A percentile compares a stretch with the other conserved stretches of the same genome.
Evolutionary conservation across 345 rosid genomes (phyloP).

Genomic region (Gossypium australe): DNA sequence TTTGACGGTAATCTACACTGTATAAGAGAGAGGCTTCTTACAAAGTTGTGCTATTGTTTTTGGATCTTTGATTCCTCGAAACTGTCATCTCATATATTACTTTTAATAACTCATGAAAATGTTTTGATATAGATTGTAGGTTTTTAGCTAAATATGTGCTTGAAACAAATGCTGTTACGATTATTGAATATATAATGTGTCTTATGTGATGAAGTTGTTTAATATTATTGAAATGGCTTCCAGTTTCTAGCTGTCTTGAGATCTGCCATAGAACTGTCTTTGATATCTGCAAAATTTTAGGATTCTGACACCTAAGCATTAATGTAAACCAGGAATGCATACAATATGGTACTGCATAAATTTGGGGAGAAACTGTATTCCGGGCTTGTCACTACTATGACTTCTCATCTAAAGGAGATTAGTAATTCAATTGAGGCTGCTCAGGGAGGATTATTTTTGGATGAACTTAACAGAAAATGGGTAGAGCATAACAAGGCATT

Average conservation of each 20-base stretch:
- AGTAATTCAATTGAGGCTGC: constrained; percentile 53
- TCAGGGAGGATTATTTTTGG: constrained; percentile 61
- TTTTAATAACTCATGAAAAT: background rate
- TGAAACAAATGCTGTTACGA: background rate
- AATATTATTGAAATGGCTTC: background rate
- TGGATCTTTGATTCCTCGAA: background rate
- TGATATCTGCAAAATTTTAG: background rate
- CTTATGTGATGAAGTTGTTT: background rate
- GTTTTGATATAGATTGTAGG: background rate
- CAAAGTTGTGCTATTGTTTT: background rate
- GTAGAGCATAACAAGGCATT: constrained; percentile 70
- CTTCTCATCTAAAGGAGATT: constrained; percentile 52
- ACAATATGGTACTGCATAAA: constrained; percentile 75
- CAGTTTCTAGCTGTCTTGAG: background rate
- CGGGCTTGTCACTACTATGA: constrained; percentile 60
- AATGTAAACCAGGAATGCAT: constrained; percentile 46
- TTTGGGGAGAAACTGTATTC: constrained; percentile 61
- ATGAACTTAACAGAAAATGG: constrained; percentile 69
- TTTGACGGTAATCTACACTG: background rate
- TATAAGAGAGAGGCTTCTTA: background rate
- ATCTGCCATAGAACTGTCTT: background rate
- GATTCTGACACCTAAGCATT: constrained; percentile 8
- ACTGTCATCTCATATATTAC: background rate
- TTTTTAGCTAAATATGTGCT: background rate
- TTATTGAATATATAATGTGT: background rate